Evolutionary conservation across 2,329 filamentous ascomycete species (phyloP).

Genomic region (Dendryphion nanum): DNA sequence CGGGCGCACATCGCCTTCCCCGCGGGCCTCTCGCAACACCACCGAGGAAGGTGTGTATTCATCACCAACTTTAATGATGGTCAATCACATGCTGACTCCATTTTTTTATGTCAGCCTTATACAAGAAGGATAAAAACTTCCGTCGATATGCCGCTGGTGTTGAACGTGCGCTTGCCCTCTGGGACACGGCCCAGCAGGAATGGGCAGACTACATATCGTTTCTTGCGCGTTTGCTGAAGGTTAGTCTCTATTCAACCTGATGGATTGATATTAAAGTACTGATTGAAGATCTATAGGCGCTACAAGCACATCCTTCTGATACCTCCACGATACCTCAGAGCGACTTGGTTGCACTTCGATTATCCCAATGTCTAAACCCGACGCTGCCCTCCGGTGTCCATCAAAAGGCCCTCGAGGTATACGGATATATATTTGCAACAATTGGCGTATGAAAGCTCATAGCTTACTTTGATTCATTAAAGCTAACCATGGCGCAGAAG

Average conservation of each 20-base stretch:
- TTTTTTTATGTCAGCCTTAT: constrained; percentile 55
- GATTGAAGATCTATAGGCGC: constrained; percentile 55
- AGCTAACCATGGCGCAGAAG: constrained; percentile 39
- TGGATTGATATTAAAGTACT: constrained; percentile 2
- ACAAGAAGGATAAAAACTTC: constrained; percentile 65
- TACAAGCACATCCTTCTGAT: constrained; percentile 79
- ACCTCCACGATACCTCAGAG: constrained; percentile 77
- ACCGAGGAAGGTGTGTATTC: constrained; percentile 69
- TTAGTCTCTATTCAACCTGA: constrained; percentile 38
- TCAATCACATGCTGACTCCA: constrained; percentile 9
- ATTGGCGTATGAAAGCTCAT: constrained; percentile 62
- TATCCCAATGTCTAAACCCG: constrained; percentile 94
- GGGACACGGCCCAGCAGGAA: constrained; percentile 92
- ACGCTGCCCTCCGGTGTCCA: constrained; percentile 93
- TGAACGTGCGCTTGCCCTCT: constrained; percentile 82
- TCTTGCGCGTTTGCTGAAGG: constrained; percentile 85
- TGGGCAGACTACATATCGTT: constrained; percentile 99
- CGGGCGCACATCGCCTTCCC: constrained; percentile 73
- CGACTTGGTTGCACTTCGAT: constrained; percentile 77
- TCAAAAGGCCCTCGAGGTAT: constrained; percentile 94
- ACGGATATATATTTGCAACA: constrained; percentile 81
- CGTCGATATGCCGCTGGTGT: constrained; percentile 88
- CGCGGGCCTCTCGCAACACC: constrained; percentile 74
- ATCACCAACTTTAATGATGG: neutral
- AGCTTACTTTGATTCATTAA: neutral